Conservation (phyloP, 2,329 filamentous ascomycete genomes). For the Trichoderma gracile region DNA sequence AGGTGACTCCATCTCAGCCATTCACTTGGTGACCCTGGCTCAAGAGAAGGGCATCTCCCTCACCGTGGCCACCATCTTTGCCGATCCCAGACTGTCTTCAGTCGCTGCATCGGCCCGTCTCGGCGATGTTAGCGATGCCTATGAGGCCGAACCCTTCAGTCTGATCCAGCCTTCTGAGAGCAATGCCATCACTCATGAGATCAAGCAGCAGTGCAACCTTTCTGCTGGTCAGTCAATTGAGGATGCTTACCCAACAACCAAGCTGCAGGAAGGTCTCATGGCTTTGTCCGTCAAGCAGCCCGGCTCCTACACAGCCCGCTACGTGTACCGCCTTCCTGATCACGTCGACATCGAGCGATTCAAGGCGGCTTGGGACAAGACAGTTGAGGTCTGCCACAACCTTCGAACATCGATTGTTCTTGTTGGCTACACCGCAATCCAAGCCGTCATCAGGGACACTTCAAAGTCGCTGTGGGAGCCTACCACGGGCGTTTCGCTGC, state of each 20-base stretch:
- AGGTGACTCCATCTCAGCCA: constrained; percentile 48
- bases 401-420: constrained; percentile 25
- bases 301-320: constrained; percentile 20
- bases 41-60: constrained; percentile 29
- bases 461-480: not conserved
- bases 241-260: constrained; percentile 23
- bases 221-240: constrained; percentile 10
- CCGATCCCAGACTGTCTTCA: constrained; percentile 6
- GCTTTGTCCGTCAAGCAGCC: constrained; percentile 21
- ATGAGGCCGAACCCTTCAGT: constrained; percentile 14
- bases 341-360: constrained; percentile 12
- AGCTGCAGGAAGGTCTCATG: constrained; percentile 17
- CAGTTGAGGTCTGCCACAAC: constrained; percentile 17
- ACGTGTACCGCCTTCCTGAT: constrained; percentile 19
- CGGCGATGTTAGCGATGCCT: not conserved
- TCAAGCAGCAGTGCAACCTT: constrained; percentile 19
- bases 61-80: constrained; percentile 15
- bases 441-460: constrained; percentile 1
- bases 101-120: constrained; percentile 5
- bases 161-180: not conserved
- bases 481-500: not conserved
- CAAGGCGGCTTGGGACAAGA: constrained; percentile 16
- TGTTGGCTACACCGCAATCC: constrained; percentile 1
- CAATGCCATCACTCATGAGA: not conserved
- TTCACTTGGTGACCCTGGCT: constrained; percentile 45